These are phyloP conservation scores for Sporothrix pseudoabietina DNA, from an alignment of 2,329 filamentous ascomycete species.

Conservation along the genomic window DNA sequence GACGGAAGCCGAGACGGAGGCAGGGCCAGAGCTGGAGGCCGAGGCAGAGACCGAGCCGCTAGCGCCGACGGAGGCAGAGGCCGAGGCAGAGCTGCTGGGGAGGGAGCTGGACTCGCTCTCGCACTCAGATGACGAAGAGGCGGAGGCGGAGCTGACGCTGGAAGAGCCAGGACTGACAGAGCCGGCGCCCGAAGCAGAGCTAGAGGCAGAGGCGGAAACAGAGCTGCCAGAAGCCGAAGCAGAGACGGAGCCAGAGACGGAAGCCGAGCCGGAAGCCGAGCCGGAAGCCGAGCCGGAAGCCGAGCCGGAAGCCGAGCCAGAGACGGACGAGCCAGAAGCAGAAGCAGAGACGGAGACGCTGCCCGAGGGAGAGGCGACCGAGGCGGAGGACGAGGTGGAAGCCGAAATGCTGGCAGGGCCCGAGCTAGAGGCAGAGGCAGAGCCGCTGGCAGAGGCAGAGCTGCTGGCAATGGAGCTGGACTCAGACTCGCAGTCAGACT, in stretches of 20 bases:
- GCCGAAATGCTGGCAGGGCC: background rate
- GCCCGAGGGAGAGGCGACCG: conserved; percentile 3
- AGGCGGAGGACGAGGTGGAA: conserved; percentile 7
- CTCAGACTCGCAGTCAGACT: conserved; percentile 11
- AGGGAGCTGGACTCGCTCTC: background rate
- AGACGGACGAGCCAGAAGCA: no score
- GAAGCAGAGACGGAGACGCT: background rate
- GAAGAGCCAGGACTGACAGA: background rate
- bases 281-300: background rate
- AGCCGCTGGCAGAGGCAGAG: background rate
- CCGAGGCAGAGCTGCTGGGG: background rate
- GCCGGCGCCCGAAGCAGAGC: background rate
- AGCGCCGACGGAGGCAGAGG: background rate
- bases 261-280: background rate
- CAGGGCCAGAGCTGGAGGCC: background rate
- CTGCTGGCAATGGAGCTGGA: background rate
- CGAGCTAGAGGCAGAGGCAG: background rate
- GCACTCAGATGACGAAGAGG: background rate
- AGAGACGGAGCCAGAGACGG: background rate
- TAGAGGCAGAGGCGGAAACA: background rate
- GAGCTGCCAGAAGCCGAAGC: background rate
- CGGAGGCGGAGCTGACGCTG: background rate
- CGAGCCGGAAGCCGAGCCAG: background rate
- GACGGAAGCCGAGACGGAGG: background rate
- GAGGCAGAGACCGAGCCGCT: background rate